A percentile compares a stretch with the other conserved stretches of the same genome.
Evolutionary conservation across 2,329 filamentous ascomycete genomes (phyloP).

Genomic region (Thelonectria olida): DNA sequence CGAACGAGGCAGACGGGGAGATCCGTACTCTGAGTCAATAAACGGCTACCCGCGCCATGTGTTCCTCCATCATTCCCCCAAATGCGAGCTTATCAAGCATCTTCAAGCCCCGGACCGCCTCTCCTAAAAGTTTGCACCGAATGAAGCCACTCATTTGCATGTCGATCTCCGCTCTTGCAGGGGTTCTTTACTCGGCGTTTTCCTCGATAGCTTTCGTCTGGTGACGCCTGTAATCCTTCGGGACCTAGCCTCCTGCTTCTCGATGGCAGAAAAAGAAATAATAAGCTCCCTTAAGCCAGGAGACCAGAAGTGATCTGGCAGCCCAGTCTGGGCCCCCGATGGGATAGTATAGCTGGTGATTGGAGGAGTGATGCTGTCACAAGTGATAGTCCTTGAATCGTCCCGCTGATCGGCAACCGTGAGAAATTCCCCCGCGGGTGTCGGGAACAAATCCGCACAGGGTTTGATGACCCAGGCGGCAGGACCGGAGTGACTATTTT

Average conservation of each 20-base stretch:
- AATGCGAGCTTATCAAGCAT: neutral
- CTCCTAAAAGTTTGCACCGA: neutral
- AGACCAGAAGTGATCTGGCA: neutral
- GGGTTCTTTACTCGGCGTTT: constrained; percentile 7
- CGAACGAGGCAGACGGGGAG: constrained; percentile 4
- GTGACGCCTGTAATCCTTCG: constrained; percentile 14
- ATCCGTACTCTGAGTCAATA: constrained; percentile 10
- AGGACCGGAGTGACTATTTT: neutral
- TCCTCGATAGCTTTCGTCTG: constrained; percentile 7
- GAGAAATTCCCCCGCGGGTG: neutral
- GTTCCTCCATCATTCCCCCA: constrained; percentile 10
- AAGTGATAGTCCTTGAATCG: constrained; percentile 29
- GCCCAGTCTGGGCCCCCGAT: constrained; percentile 8
- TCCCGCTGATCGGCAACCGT: constrained; percentile 6
- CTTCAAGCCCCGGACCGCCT: neutral
- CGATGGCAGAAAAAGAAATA: constrained; percentile 16
- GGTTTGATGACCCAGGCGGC: neutral
- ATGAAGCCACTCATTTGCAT: neutral
- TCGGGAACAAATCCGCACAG: neutral
- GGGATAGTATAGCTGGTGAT: constrained; percentile 2
- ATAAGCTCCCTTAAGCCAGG: constrained; percentile 8
- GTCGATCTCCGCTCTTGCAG: constrained; percentile 11
- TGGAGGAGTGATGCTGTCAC: constrained; percentile 22
- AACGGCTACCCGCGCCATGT: constrained; percentile 13
- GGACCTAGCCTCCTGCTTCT: neutral